A percentile compares a stretch with the other conserved stretches of the same genome.
Evolutionary conservation across 1,284 basidiomycete species (phyloP).

Genomic region (Cutaneotrichosporon cyanovorans): DNA sequence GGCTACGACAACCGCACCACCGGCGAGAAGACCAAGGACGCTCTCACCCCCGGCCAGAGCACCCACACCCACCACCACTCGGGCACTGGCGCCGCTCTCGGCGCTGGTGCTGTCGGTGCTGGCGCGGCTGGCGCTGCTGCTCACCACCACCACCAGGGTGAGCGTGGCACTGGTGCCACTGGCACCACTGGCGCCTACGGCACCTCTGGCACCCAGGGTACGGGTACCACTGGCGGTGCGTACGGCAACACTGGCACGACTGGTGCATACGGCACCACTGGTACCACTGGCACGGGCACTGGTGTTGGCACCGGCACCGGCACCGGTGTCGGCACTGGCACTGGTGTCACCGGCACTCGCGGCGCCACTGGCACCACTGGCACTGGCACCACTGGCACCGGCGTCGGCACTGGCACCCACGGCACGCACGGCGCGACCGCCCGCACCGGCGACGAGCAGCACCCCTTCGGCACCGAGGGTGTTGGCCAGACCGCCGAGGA

Average conservation of each 20-base stretch:
- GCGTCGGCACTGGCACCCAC: not conserved
- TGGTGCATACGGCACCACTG: not conserved
- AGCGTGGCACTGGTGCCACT: not conserved
- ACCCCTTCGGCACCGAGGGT: not conserved
- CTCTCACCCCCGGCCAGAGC: too few species aligned
- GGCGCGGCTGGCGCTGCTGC: not conserved
- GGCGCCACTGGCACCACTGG: not conserved
- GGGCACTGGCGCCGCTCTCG: not conserved
- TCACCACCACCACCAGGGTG: not conserved
- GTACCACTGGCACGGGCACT: not conserved
- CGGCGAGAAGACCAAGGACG: too few species aligned
- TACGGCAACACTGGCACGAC: not conserved
- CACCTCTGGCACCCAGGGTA: not conserved
- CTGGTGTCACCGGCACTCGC: not conserved
- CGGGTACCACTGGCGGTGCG: not conserved
- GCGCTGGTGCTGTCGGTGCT: not conserved
- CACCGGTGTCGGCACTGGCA: not conserved
- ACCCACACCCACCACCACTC: not conserved
- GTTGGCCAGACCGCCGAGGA: constrained; percentile 6
- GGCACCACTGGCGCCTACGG: not conserved
- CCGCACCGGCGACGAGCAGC: not conserved
- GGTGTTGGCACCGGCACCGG: not conserved
- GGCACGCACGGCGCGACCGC: not conserved
- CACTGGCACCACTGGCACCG: not conserved
- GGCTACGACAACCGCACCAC: too few species aligned